Evolutionary conservation across 352 stramenopile species (phyloP).

Genomic region (Lagenidium sp.): DNA sequence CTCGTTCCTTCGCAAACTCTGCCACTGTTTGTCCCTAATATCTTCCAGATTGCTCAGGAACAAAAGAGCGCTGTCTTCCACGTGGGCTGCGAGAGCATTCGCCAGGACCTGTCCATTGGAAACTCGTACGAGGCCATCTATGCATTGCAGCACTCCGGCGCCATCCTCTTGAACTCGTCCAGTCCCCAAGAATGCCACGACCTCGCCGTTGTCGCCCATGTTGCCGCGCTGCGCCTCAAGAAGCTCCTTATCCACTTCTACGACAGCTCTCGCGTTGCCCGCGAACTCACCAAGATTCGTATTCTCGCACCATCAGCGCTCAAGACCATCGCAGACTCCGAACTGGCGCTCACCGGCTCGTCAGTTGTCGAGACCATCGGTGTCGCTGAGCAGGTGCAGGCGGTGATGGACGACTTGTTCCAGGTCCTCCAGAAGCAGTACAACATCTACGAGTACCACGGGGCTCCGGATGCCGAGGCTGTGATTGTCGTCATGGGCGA

Average conservation of each 20-base stretch:
- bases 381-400: conserved; percentile 61
- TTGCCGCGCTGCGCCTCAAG: conserved; percentile 43
- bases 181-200: conserved; percentile 73
- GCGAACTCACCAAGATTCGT: conserved; percentile 52
- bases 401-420: conserved; percentile 68
- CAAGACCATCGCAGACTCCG: conserved; percentile 26
- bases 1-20: conserved; percentile 67
- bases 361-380: conserved; percentile 8
- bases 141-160: conserved; percentile 58
- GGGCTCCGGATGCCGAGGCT: conserved; percentile 46
- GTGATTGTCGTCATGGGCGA: conserved; percentile 70
- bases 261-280: conserved; percentile 54
- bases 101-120: conserved; percentile 40
- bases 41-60: conserved; percentile 49
- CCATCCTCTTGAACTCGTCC: conserved; percentile 59
- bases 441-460: conserved; percentile 76
- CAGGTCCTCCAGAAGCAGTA: conserved; percentile 70
- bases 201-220: conserved; percentile 62
- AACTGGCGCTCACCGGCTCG: conserved; percentile 8
- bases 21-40: conserved; percentile 61
- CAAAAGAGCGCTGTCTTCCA: conserved; percentile 40
- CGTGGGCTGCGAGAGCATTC: conserved; percentile 45
- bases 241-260: conserved; percentile 79
- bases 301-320: conserved; percentile 43
- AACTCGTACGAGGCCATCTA: conserved; percentile 59